These are phyloP conservation scores for Kodamaea jinghongensis DNA, from an alignment of 805 yeast genomes.

Conservation along the genomic window DNA sequence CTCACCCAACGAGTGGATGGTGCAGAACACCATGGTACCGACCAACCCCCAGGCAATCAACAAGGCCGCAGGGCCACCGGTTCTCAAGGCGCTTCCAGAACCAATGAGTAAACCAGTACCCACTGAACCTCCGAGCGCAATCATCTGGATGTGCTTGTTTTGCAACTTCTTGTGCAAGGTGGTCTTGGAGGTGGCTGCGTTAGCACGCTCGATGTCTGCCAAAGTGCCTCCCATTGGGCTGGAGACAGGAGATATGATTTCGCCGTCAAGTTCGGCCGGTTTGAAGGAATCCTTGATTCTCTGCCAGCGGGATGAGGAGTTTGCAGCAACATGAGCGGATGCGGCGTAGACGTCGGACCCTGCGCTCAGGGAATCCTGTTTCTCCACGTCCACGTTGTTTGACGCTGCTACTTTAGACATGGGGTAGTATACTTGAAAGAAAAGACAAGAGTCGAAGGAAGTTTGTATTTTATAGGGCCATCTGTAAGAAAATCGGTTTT, in stretches of 20 bases:
- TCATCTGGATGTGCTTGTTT: constrained; percentile 25
- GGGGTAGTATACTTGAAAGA: too few relatives aligned
- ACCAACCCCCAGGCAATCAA: constrained; percentile 57
- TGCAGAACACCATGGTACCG: constrained; percentile 56
- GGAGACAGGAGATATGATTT: neutral
- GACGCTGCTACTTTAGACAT: too few relatives aligned
- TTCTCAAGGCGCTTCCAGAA: constrained; percentile 42
- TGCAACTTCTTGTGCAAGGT: constrained; percentile 22
- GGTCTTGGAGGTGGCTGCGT: constrained; percentile 27
- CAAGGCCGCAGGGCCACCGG: constrained; percentile 44
- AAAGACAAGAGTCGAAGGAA: too few relatives aligned
- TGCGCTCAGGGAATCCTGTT: constrained; percentile 2
- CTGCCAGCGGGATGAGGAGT: constrained; percentile 15
- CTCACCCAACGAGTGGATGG: constrained; percentile 65
- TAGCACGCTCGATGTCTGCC: constrained; percentile 35
- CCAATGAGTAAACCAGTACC: constrained; percentile 44
- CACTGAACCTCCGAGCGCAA: constrained; percentile 28
- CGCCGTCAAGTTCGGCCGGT: constrained; percentile 19
- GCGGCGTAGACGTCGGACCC: neutral
- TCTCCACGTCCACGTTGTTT: constrained; percentile 1
- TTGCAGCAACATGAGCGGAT: neutral
- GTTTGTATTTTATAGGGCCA: too few relatives aligned
- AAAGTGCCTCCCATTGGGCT: constrained; percentile 7
- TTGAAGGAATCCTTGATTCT: constrained; percentile 29
- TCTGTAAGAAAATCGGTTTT: too few relatives aligned